A percentile compares a stretch with the other conserved stretches of the same genome.
These are phyloP conservation scores for Meira nashicola DNA, from an alignment of 1,284 basidiomycete species.

Conservation along the genomic window DNA sequence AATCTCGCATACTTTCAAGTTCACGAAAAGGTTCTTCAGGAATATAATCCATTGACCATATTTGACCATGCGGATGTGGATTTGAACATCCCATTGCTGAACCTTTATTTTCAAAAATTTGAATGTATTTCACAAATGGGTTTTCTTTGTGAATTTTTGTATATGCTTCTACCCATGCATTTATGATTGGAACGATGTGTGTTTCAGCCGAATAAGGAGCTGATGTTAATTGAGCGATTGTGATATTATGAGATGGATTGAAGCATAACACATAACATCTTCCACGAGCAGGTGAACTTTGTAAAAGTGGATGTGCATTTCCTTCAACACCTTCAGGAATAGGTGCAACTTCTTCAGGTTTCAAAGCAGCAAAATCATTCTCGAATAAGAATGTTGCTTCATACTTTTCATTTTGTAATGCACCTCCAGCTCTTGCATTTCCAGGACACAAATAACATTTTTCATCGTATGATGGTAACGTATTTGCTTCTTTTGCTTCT, in stretches of 20 bases:
- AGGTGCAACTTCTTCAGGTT: conserved; percentile 56
- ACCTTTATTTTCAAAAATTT: conserved; percentile 76
- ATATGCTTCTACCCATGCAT: conserved; percentile 63
- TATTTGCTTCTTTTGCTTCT: conserved; percentile 25
- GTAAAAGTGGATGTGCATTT: conserved; percentile 58
- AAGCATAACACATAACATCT: conserved; percentile 86
- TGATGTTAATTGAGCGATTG: conserved; percentile 68
- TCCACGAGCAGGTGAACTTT: conserved; percentile 69
- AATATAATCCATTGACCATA: conserved; percentile 63
- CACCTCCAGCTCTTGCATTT: conserved; percentile 72
- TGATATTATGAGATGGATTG: conserved; percentile 84
- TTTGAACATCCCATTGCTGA: conserved; percentile 94
- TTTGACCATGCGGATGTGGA: conserved; percentile 90
- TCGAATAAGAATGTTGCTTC: conserved; percentile 66
- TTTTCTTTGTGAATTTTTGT: conserved; percentile 40
- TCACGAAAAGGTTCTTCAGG: conserved; percentile 44
- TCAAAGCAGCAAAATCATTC: conserved; percentile 81
- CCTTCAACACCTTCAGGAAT: conserved; percentile 13
- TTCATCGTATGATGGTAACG: conserved; percentile 65
- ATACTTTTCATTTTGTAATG: conserved; percentile 67
- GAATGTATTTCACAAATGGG: conserved; percentile 49
- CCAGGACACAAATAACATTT: conserved; percentile 87
- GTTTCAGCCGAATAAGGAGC: conserved; percentile 42
- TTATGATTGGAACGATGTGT: conserved; percentile 70
- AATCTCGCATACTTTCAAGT: conserved; percentile 31